Evolutionary conservation across 352 stramenopile genomes (phyloP).

Genomic region (Phytophthora fragariaefolia): DNA sequence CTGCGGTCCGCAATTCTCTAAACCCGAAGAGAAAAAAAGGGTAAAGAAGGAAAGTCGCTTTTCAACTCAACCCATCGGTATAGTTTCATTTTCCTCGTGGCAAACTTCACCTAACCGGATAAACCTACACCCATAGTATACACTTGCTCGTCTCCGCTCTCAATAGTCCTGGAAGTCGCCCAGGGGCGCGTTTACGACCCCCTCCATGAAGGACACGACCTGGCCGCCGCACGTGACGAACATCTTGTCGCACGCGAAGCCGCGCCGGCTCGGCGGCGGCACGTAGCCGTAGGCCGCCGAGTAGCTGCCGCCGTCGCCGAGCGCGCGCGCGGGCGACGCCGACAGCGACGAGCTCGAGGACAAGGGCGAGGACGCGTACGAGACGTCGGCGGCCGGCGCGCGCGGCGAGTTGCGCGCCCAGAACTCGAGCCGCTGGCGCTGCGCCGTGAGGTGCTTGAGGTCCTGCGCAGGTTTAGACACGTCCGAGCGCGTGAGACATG

Average conservation of each 20-base stretch:
- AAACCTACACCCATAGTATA: slow-evolving; percentile 38
- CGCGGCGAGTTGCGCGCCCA: slow-evolving; percentile 64
- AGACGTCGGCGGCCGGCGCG: slow-evolving; percentile 31
- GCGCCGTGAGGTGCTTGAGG: slow-evolving; percentile 82
- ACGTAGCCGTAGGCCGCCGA: slow-evolving; percentile 26
- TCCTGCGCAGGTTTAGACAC: slow-evolving; percentile 43
- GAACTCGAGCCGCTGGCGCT: slow-evolving; percentile 78
- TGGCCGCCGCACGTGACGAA: slow-evolving; percentile 84
- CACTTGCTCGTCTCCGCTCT: slow-evolving; percentile 8
- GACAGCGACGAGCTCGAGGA: slow-evolving; percentile 48
- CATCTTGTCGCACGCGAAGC: slow-evolving; percentile 61
- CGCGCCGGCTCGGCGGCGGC: slow-evolving; percentile 26
- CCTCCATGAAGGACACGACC: slow-evolving; percentile 85
- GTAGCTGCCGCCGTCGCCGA: slow-evolving; percentile 27
- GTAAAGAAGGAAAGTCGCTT: too few relatives aligned
- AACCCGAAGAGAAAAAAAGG: too few relatives aligned
- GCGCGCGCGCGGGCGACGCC: slow-evolving; percentile 29
- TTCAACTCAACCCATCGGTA: slow-evolving; percentile 8
- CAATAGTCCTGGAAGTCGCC: slow-evolving; percentile 55
- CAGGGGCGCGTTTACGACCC: slow-evolving; percentile 76
- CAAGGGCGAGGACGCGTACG: slow-evolving; percentile 35
- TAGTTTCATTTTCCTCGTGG: slow-evolving; percentile 25
- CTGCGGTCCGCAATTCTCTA: too few relatives aligned
- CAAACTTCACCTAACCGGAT: slow-evolving; percentile 12
- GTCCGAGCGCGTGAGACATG: background rate